Evolutionary conservation across 345 rosid genomes (phyloP).

Genomic region (Mallotus nudiflorus): DNA sequence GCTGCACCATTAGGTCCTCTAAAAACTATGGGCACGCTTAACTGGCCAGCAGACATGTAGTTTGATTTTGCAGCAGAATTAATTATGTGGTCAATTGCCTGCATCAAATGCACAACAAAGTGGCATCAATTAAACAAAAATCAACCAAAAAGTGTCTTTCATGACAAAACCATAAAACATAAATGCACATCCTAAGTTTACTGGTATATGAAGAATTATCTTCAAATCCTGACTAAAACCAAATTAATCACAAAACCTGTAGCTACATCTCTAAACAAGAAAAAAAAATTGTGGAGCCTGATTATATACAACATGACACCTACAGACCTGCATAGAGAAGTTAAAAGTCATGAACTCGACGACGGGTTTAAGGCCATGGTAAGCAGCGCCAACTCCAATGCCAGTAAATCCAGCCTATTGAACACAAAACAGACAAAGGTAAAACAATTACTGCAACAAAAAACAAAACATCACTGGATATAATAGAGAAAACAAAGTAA

Average conservation of each 20-base stretch:
- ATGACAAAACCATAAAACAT: neutral
- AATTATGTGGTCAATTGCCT: conserved; percentile 94
- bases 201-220: neutral
- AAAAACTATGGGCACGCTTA: conserved; percentile 80
- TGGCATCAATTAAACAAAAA: neutral
- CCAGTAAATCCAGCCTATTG: conserved; percentile 96
- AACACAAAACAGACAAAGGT: conserved; percentile 12
- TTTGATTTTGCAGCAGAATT: conserved; percentile 86
- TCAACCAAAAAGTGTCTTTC: neutral
- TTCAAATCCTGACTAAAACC: too few species aligned
- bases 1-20: conserved; percentile 99
- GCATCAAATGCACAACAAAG: conserved; percentile 18
- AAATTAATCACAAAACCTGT: neutral
- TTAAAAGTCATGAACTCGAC: conserved; percentile 95
- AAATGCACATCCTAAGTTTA: conserved; percentile 5
- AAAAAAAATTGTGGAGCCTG: neutral
- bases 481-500: neutral
- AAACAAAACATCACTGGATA: neutral
- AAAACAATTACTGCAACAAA: neutral
- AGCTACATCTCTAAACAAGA: neutral
- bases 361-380: conserved; percentile 77
- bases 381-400: conserved; percentile 96
- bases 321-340: conserved; percentile 83
- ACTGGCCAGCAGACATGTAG: conserved; percentile 90
- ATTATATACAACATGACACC: neutral